Conservation (phyloP, 176 grass and related monocot species). For the Carex myosuroides region DNA sequence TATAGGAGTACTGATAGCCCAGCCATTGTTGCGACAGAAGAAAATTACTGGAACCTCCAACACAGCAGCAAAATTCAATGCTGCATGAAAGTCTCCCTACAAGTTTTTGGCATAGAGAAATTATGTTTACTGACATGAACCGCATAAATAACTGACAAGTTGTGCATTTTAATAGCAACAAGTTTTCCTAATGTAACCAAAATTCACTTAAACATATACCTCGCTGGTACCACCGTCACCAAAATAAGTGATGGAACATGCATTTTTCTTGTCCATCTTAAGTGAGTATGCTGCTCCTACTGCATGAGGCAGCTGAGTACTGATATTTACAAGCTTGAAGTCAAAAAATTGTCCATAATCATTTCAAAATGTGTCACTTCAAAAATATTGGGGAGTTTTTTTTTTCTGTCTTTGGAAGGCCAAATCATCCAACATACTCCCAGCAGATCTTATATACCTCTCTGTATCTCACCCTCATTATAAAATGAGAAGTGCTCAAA, state of each 20-base stretch:
- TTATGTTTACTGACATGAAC: constrained; percentile 1
- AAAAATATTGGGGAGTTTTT: not conserved
- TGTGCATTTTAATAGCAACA: not conserved
- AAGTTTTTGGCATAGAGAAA: constrained; percentile 21
- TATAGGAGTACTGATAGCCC: constrained; percentile 95
- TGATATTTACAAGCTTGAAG: constrained; percentile 26
- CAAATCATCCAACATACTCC: not conserved
- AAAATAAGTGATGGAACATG: constrained; percentile 77
- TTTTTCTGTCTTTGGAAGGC: not conserved
- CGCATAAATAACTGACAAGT: not conserved
- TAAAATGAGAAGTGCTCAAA: not conserved
- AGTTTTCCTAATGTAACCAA: not conserved
- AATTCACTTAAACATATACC: constrained; percentile 32
- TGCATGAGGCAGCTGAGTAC: constrained; percentile 89
- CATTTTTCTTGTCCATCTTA: constrained; percentile 86
- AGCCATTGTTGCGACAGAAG: constrained; percentile 98
- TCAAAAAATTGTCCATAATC: not conserved
- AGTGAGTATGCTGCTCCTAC: constrained; percentile 95
- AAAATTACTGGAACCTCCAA: constrained; percentile 78
- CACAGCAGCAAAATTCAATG: constrained; percentile 86
- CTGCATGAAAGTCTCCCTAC: constrained; percentile 95
- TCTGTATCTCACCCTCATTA: not conserved
- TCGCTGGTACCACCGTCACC: constrained; percentile 91
- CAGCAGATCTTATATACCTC: not conserved
- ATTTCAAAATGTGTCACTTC: not conserved